These are phyloP conservation scores for Xylaria palmicola DNA, from an alignment of 495 filamentous ascomycete genomes.

Conservation along the genomic window DNA sequence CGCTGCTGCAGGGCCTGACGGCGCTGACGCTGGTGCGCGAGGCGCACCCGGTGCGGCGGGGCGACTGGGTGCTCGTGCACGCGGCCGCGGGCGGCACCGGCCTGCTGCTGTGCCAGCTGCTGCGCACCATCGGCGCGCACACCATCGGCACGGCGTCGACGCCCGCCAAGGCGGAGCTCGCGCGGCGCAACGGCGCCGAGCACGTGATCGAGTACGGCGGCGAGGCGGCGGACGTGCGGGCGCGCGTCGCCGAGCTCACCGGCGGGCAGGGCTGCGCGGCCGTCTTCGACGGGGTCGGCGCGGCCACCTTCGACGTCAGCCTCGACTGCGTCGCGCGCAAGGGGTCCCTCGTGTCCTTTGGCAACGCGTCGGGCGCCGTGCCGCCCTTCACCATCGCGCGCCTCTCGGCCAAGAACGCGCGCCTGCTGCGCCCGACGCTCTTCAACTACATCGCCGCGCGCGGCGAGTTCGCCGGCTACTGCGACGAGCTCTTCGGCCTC, in stretches of 20 bases:
- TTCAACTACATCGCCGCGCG: constrained; percentile 71
- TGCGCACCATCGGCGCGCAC: constrained; percentile 69
- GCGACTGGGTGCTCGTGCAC: constrained; percentile 84
- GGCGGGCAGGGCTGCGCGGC: constrained; percentile 68
- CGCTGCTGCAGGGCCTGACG: constrained; percentile 80
- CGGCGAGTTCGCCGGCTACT: constrained; percentile 74
- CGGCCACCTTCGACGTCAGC: constrained; percentile 80
- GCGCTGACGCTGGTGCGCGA: constrained; percentile 81
- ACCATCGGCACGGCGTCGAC: constrained; percentile 83
- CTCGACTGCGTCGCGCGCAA: constrained; percentile 77
- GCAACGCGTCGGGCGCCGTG: constrained; percentile 81
- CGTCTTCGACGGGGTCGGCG: constrained; percentile 89
- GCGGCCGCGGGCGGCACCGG: constrained; percentile 92
- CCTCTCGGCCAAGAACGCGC: constrained; percentile 76
- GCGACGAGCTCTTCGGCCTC: constrained; percentile 70
- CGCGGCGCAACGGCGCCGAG: constrained; percentile 66
- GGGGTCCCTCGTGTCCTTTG: constrained; percentile 82
- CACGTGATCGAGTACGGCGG: constrained; percentile 69
- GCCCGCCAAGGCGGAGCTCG: constrained; percentile 68
- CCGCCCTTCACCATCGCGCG: constrained; percentile 67
- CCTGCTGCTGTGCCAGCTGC: constrained; percentile 71
- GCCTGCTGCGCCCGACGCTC: constrained; percentile 71
- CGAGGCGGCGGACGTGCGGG: constrained; percentile 66
- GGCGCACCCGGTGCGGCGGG: constrained; percentile 64
- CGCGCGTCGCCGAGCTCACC: constrained; percentile 68